A percentile compares a stretch with the other conserved stretches of the same genome.
Evolutionary conservation across 257 asterid genomes (phyloP).

Genomic region (Ilex asprella): DNA sequence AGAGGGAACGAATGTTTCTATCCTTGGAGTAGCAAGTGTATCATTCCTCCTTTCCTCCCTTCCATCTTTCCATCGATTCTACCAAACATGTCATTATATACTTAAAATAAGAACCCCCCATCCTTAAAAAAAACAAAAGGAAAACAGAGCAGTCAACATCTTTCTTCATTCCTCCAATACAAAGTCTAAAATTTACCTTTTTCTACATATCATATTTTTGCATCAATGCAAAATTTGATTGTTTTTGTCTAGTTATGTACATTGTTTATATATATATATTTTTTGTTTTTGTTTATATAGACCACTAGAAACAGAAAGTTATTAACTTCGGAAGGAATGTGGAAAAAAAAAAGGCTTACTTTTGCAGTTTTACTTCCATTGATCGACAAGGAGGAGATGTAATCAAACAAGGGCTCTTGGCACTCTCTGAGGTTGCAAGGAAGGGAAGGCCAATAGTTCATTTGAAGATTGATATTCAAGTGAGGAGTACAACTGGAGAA

Average conservation of each 20-base stretch:
- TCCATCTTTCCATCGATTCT: too few species aligned
- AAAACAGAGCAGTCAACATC: too few species aligned
- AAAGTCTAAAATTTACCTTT: too few species aligned
- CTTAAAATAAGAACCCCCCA: too few species aligned
- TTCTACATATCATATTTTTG: too few species aligned
- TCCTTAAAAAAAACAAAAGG: too few species aligned
- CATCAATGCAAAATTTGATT: background rate
- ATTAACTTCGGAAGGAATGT: background rate
- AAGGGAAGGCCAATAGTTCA: constrained; percentile 86
- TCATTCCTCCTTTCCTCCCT: too few species aligned
- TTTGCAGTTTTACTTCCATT: constrained; percentile 66
- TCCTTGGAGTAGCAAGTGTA: too few species aligned
- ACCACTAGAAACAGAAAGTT: background rate
- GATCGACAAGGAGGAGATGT: constrained; percentile 44
- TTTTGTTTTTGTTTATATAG: too few species aligned
- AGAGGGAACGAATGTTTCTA: too few species aligned
- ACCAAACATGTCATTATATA: too few species aligned
- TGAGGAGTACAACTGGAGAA: constrained; percentile 64
- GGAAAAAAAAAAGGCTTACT: constrained; percentile 27
- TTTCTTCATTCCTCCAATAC: too few species aligned
- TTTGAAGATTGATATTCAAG: constrained; percentile 79
- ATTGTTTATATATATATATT: background rate
- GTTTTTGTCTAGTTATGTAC: background rate
- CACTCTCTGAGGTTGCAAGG: constrained; percentile 68
- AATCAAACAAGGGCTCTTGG: constrained; percentile 75